These are phyloP conservation scores for Cyclotella baltica DNA, from an alignment of 108 stramenopile species.

Conservation along the genomic window DNA sequence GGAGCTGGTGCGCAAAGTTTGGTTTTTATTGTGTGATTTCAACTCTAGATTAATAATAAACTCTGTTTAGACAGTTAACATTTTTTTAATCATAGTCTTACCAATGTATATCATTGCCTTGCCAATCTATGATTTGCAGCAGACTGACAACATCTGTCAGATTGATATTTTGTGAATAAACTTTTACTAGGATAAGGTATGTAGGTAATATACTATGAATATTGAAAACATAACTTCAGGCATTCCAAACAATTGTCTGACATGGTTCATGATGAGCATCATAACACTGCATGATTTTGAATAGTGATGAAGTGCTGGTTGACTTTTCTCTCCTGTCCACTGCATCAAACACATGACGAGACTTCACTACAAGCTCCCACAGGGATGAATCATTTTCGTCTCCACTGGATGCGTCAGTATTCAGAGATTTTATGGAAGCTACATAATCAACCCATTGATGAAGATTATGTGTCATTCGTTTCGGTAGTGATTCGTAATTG, in stretches of 20 bases:
- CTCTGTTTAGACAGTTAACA: no score
- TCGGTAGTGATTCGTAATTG: conserved; percentile 17
- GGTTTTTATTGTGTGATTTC: no score
- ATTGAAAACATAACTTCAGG: background rate
- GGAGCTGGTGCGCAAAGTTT: background rate
- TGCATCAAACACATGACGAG: background rate
- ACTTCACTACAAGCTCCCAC: conserved; percentile 28
- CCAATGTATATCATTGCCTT: no score
- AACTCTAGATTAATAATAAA: no score
- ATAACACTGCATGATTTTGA: conserved; percentile 11
- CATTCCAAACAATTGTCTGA: conserved; percentile 27
- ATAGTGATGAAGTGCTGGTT: conserved; percentile 4
- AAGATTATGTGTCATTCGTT: conserved; percentile 15
- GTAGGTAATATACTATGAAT: background rate
- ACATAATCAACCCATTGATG: conserved; percentile 42
- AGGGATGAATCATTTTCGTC: background rate
- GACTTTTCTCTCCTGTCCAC: background rate
- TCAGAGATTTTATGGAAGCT: conserved; percentile 1
- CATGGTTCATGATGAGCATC: conserved; percentile 16
- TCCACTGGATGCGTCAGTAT: background rate
- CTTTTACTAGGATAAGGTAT: no score
- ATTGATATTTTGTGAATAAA: no score
- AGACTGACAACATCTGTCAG: no score
- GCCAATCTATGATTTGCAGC: no score
- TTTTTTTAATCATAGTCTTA: no score